phyloP scores from a whole-genome alignment of 768 basidiomycete species.

The Paxillus rubicundulus region DNA sequence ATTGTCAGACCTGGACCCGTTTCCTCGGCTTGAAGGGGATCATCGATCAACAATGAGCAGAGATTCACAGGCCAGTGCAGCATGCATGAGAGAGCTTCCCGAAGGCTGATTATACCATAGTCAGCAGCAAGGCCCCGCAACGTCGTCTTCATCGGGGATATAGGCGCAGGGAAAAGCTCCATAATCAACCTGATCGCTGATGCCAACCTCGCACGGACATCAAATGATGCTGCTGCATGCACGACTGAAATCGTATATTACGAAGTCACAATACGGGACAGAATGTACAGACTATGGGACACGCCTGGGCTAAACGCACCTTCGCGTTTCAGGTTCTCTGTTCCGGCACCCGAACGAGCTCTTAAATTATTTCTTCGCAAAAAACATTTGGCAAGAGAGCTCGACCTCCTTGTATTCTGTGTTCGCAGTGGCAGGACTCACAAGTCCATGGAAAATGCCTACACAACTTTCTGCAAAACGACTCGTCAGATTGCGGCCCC shows the following conservation, averaged over 20 bases:
- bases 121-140: constrained; percentile 19
- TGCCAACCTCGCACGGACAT: constrained; percentile 20
- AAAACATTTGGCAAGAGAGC: constrained; percentile 18
- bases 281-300: constrained; percentile 27
- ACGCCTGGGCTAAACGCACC: constrained; percentile 30
- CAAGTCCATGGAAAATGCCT: constrained; percentile 11
- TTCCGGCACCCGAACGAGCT: neutral
- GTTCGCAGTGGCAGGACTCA: constrained; percentile 17
- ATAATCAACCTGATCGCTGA: constrained; percentile 40
- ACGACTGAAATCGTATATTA: constrained; percentile 29
- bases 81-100: too few species aligned
- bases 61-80: too few species aligned
- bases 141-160: constrained; percentile 37
- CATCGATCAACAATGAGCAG: too few species aligned
- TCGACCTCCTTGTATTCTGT: constrained; percentile 25
- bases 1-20: too few species aligned
- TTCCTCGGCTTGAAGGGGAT: too few species aligned
- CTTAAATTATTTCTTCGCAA: constrained; percentile 34
- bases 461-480: constrained; percentile 27
- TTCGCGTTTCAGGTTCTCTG: constrained; percentile 7
- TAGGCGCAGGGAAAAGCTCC: constrained; percentile 38
- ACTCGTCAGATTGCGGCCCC: constrained; percentile 35
- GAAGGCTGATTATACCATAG: constrained; percentile 9
- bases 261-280: constrained; percentile 16
- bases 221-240: constrained; percentile 29